Percentiles rank a stretch among this genome's conserved stretches.
Evolutionary conservation across 2,329 filamentous ascomycete species (phyloP).

Genomic region (Penicillium capsulatum): DNA sequence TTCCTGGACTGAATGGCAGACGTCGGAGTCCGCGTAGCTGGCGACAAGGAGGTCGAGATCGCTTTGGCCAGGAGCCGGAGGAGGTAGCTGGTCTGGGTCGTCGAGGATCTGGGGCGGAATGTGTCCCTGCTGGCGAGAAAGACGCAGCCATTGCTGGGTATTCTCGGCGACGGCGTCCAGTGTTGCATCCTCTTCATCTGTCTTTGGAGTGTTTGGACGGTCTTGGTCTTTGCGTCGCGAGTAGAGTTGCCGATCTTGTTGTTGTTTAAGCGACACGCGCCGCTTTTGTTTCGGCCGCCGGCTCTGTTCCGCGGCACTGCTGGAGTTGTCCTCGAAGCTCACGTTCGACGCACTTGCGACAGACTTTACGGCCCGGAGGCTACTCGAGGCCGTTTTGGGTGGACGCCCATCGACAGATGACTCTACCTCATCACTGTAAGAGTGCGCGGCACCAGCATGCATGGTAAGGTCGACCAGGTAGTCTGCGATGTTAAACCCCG

Average conservation of each 20-base stretch:
- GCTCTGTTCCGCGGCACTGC: constrained; percentile 56
- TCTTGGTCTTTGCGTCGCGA: constrained; percentile 67
- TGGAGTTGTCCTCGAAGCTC: constrained; percentile 66
- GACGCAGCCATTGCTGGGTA: constrained; percentile 57
- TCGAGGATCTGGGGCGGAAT: constrained; percentile 62
- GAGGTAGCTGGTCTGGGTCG: constrained; percentile 61
- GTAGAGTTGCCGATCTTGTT: constrained; percentile 85
- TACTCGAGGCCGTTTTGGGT: constrained; percentile 73
- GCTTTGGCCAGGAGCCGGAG: constrained; percentile 59
- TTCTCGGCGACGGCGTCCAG: constrained; percentile 49
- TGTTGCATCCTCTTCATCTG: constrained; percentile 56
- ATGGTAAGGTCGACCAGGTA: constrained; percentile 97
- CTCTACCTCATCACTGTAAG: constrained; percentile 51
- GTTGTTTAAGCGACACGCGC: constrained; percentile 74
- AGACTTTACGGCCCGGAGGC: constrained; percentile 82
- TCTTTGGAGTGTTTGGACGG: constrained; percentile 56
- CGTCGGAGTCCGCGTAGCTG: constrained; percentile 71
- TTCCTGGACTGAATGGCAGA: constrained; percentile 67
- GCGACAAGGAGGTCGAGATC: constrained; percentile 78
- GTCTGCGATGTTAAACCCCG: constrained; percentile 97
- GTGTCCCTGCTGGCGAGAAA: constrained; percentile 52
- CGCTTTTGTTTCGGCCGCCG: constrained; percentile 66
- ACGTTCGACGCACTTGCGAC: constrained; percentile 76
- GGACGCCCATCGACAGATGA: constrained; percentile 56
- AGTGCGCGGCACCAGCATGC: constrained; percentile 68